These are phyloP conservation scores for Apiospora saccharicola DNA, from an alignment of 2,329 filamentous ascomycete genomes.

Conservation along the genomic window DNA sequence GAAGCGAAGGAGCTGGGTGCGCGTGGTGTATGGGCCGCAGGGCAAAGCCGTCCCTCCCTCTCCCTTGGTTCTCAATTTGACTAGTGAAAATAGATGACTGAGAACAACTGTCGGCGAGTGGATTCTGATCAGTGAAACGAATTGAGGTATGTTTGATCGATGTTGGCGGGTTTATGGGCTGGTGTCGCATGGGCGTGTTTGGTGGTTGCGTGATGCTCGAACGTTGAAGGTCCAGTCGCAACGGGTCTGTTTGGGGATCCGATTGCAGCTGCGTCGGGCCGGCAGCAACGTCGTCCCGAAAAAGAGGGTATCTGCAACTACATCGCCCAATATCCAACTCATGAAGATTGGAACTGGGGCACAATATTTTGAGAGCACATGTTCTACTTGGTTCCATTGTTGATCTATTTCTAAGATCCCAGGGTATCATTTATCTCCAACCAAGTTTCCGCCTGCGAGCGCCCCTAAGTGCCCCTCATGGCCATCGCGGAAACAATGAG, in stretches of 20 bases:
- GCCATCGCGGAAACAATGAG: conserved; percentile 81
- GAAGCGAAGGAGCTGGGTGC: not conserved
- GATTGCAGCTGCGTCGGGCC: conserved; percentile 9
- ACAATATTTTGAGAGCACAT: not conserved
- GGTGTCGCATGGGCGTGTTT: not conserved
- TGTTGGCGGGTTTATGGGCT: not conserved
- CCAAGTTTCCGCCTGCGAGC: conserved; percentile 8
- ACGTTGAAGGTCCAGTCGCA: not conserved
- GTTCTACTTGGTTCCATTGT: not conserved
- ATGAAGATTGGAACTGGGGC: not conserved
- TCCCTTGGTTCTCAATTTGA: not conserved
- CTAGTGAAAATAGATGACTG: not conserved
- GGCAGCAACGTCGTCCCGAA: conserved; percentile 9
- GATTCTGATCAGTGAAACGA: not conserved
- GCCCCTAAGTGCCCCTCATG: conserved; percentile 64
- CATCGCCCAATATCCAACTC: not conserved
- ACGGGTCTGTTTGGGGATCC: not conserved
- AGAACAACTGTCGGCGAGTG: not conserved
- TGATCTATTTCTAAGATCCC: not conserved
- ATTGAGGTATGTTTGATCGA: not conserved
- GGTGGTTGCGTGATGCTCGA: not conserved
- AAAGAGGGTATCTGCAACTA: not conserved
- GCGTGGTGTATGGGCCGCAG: not conserved
- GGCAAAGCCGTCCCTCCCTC: not conserved
- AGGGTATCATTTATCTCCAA: conserved; percentile 12